Conservation (phyloP, 306 rosid genomes). For the Prunus salicina region DNA sequence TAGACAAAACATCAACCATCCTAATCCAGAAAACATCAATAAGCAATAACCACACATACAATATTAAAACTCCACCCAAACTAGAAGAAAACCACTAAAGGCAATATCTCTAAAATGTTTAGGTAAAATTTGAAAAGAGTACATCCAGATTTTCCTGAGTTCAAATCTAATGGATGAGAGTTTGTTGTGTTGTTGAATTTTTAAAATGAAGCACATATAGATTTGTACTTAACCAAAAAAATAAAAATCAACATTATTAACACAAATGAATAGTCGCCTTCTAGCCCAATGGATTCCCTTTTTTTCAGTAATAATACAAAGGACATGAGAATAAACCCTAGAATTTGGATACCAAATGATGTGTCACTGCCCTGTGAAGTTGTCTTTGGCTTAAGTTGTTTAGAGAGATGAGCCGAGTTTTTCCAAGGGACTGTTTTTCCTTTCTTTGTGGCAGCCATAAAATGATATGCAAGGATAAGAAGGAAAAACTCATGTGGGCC, state of each 20-base stretch:
- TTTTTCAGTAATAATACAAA: background rate
- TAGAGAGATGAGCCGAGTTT: background rate
- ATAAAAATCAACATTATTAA: too few relatives aligned
- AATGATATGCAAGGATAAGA: background rate
- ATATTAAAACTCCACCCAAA: background rate
- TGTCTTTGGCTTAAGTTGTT: too few relatives aligned
- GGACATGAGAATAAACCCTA: too few relatives aligned
- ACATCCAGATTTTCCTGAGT: background rate
- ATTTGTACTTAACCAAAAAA: background rate
- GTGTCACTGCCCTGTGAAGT: background rate
- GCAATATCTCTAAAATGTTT: background rate
- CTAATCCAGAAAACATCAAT: background rate
- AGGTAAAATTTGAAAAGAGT: background rate
- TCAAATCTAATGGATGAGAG: background rate
- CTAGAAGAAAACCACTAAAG: background rate
- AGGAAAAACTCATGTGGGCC: background rate
- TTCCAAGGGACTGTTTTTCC: background rate
- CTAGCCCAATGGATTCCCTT: background rate
- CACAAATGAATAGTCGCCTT: background rate
- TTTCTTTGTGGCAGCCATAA: background rate
- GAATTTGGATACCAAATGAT: background rate
- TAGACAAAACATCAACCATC: background rate
- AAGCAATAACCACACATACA: background rate
- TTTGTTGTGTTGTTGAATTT: too few relatives aligned
- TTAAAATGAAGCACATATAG: background rate